These are phyloP conservation scores for Tylopilus plumbeoviolaceoides DNA, from an alignment of 768 basidiomycete species.

Conservation along the genomic window DNA sequence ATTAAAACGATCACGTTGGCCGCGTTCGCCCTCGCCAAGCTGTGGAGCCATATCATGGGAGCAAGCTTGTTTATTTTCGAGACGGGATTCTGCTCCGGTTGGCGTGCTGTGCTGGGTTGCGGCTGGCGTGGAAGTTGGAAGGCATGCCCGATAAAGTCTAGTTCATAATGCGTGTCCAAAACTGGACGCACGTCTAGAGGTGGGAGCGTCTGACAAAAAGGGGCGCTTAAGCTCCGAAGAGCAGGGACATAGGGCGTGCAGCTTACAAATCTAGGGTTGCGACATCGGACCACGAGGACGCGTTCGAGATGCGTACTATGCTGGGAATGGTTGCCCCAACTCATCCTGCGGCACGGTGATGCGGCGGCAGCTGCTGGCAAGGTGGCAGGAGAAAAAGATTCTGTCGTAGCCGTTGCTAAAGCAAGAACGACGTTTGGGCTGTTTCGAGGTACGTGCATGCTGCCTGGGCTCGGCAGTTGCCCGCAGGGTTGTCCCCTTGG, in stretches of 20 bases:
- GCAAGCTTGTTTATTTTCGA: constrained; percentile 15
- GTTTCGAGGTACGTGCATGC: neutral
- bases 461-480: neutral
- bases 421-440: neutral
- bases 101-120: constrained; percentile 21
- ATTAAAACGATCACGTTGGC: constrained; percentile 3
- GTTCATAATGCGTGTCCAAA: constrained; percentile 1
- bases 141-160: constrained; percentile 7
- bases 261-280: constrained; percentile 22
- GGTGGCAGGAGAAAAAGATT: neutral
- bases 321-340: neutral
- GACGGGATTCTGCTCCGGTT: constrained; percentile 7
- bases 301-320: neutral
- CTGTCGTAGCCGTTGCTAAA: neutral
- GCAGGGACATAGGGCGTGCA: constrained; percentile 13
- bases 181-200: neutral
- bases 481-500: neutral
- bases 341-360: neutral
- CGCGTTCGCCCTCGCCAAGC: constrained; percentile 8
- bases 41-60: constrained; percentile 17
- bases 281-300: constrained; percentile 12
- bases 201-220: constrained; percentile 18
- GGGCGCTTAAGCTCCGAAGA: constrained; percentile 33
- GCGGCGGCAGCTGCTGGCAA: neutral
- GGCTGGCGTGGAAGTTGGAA: constrained; percentile 6